Percentiles rank a stretch among this genome's conserved stretches.
phyloP scores from a whole-genome alignment of 768 basidiomycete species.

The Cyclocybe aegerita region DNA sequence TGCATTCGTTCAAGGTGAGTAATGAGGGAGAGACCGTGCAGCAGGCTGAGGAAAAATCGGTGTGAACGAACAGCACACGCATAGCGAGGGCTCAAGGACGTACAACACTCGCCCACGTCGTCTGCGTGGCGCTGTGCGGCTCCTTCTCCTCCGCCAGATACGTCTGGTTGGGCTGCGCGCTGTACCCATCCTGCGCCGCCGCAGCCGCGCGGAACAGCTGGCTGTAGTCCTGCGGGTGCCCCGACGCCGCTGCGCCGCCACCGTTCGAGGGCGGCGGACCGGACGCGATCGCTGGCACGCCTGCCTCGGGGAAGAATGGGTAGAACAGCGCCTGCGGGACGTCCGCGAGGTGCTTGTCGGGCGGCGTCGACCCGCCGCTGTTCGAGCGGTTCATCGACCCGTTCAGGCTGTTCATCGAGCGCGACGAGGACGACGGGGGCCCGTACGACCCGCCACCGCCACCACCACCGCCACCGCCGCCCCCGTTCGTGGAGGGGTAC shows the following conservation, averaged over 20 bases:
- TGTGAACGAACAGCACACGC: not conserved
- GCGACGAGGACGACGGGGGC: slow-evolving; percentile 18
- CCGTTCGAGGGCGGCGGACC: slow-evolving; percentile 9
- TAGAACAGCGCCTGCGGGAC: slow-evolving; percentile 73
- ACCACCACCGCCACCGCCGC: slow-evolving; percentile 10
- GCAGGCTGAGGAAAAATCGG: not conserved
- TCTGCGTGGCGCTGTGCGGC: slow-evolving; percentile 25
- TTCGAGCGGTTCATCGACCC: slow-evolving; percentile 22
- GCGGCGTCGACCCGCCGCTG: slow-evolving; percentile 35
- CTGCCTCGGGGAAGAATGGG: slow-evolving; percentile 69
- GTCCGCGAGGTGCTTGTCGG: slow-evolving; percentile 55
- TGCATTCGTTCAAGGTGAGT: slow-evolving; percentile 5
- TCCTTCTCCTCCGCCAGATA: slow-evolving; percentile 72
- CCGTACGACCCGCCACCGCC: slow-evolving; percentile 30
- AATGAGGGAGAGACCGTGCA: slow-evolving; percentile 1
- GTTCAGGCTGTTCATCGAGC: slow-evolving; percentile 28
- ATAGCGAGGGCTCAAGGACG: not conserved
- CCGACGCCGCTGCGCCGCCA: slow-evolving; percentile 4
- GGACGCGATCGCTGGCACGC: slow-evolving; percentile 14
- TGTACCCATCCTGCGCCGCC: slow-evolving; percentile 52
- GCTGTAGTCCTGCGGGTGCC: slow-evolving; percentile 30
- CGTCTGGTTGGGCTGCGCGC: slow-evolving; percentile 56
- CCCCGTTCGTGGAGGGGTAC: slow-evolving; percentile 18
- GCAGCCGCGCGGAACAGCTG: slow-evolving; percentile 60
- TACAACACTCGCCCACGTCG: slow-evolving; percentile 15